Percentiles rank a stretch among this genome's conserved stretches.
Conservation (phyloP, 2,329 filamentous ascomycete genomes). For the Graphiopsis chlorocephala region DNA sequence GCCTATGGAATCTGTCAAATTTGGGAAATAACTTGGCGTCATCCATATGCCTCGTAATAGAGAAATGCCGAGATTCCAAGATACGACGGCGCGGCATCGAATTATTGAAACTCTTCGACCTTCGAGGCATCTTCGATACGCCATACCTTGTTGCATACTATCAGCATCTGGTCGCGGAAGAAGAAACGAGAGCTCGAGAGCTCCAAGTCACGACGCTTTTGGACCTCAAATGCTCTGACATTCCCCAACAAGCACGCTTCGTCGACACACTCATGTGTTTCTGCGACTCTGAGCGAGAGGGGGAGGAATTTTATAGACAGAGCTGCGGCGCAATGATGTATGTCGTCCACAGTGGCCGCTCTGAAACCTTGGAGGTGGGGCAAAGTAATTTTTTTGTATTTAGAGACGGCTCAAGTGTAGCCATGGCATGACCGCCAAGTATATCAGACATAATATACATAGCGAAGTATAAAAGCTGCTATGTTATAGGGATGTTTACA, state of each 20-base stretch:
- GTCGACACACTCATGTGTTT: background rate
- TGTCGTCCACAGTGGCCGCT: background rate
- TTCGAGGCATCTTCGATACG: constrained; percentile 18
- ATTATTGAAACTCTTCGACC: constrained; percentile 6
- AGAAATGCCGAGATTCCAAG: constrained; percentile 14
- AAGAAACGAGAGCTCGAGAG: constrained; percentile 6
- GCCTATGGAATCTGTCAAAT: background rate
- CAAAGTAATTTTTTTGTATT: background rate
- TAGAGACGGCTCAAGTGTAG: background rate
- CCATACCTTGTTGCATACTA: constrained; percentile 15
- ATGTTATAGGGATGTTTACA: background rate
- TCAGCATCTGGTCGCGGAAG: constrained; percentile 10
- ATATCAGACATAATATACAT: background rate
- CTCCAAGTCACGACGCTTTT: background rate
- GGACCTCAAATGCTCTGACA: background rate
- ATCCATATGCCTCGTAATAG: constrained; percentile 10
- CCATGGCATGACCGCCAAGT: background rate
- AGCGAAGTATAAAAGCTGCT: background rate
- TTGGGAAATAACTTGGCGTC: constrained; percentile 12
- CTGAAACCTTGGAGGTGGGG: background rate
- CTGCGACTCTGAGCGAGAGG: background rate
- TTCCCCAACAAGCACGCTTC: constrained; percentile 4
- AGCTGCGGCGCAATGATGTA: background rate
- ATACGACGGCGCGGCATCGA: constrained; percentile 16
- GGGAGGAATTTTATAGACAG: constrained; percentile 1